Percentiles rank a stretch among this genome's conserved stretches.
Evolutionary conservation across 2,329 filamentous ascomycete genomes (phyloP).

Genomic region (Colletotrichum sp.): DNA sequence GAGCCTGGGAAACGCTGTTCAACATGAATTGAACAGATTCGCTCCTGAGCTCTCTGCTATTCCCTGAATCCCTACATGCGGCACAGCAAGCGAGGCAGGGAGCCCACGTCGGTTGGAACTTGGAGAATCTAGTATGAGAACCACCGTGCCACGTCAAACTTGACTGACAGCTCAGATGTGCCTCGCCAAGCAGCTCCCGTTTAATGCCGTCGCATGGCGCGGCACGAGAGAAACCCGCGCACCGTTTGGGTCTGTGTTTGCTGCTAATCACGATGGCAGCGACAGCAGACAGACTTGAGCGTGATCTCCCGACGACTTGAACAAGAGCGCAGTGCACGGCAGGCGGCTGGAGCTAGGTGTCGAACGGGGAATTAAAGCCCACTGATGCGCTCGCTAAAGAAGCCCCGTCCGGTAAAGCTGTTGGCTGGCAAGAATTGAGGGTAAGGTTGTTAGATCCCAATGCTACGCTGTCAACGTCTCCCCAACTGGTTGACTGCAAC

Average conservation of each 20-base stretch:
- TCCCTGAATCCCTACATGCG: neutral
- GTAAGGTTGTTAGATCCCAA: neutral
- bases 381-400: slow-evolving; percentile 12
- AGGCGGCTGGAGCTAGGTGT: neutral
- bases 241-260: neutral
- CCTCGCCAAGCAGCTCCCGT: neutral
- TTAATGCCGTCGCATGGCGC: neutral
- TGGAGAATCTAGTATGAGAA: neutral
- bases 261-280: neutral
- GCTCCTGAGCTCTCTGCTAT: neutral
- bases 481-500: neutral
- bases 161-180: neutral
- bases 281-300: neutral
- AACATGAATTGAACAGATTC: neutral
- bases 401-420: neutral
- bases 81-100: neutral
- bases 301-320: neutral
- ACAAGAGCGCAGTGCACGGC: neutral
- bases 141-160: neutral
- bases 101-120: neutral
- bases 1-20: neutral
- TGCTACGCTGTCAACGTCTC: neutral
- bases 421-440: neutral
- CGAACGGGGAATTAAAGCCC: neutral
- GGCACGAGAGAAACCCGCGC: neutral